Conservation (phyloP, 192 early-diverging fungal species). For the Jimgerdemannia lactiflua region DNA sequence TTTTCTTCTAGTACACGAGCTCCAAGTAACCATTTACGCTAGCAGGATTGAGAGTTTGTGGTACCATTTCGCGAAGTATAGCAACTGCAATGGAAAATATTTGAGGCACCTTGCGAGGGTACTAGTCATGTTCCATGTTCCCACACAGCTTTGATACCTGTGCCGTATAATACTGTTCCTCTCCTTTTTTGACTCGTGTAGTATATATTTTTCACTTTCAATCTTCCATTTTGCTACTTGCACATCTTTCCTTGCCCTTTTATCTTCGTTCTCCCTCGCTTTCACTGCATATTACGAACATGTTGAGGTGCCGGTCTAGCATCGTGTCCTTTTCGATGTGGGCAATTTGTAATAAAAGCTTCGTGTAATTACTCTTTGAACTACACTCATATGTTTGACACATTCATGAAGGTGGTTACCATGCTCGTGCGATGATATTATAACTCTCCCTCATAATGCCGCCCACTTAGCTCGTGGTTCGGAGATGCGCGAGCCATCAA, state of each 20-base stretch:
- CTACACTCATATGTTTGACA: neutral
- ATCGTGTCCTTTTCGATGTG: neutral
- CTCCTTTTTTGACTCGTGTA: neutral
- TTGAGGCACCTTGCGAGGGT: neutral
- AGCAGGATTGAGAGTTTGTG: no score
- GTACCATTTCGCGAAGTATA: no score
- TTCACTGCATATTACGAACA: neutral
- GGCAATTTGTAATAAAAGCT: neutral
- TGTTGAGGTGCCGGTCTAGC: neutral
- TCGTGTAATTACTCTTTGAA: neutral
- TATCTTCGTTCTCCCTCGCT: neutral
- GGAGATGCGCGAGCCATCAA: no score
- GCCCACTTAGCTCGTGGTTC: no score
- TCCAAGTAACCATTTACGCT: no score
- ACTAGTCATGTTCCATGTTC: neutral
- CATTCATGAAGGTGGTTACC: no score
- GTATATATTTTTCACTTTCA: neutral
- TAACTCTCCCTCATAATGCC: no score
- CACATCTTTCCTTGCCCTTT: neutral
- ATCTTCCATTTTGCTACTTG: neutral
- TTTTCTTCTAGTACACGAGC: neutral
- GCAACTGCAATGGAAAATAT: neutral
- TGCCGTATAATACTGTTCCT: neutral
- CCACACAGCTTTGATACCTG: neutral
- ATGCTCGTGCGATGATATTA: no score